Evolutionary conservation across 768 basidiomycete species (phyloP), one percentile per base, ranked within the genome.

Genomic region (Hebeloma cylindrosporum): DNA sequence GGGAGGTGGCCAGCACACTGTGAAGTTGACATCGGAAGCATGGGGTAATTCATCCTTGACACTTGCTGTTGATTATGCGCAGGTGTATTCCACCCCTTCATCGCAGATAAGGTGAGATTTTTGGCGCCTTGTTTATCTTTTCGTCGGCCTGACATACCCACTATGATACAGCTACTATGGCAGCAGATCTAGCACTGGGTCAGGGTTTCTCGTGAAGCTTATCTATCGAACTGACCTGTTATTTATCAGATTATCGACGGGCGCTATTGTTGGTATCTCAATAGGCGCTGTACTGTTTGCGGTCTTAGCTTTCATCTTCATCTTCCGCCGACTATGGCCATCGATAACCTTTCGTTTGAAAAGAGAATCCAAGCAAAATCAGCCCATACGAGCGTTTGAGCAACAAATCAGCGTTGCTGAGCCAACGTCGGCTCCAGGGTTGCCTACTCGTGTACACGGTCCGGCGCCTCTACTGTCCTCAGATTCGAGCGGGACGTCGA

Each of bases 51-150:
- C 54, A 10, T 43, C 40, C 4, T 32, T 49, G 31, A 43, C 26
- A 2, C 36, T 68, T 22, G 60, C 60, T 5, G 54, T 68, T 34
- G 65, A 68, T 38, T 68, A 59, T 34, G 63, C 64, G 2, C 49
- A 65, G 23, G 50, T 66, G 3, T 66, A 52, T 37, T 60, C 63
- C 1, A 51, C 59, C 2, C 35, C 52, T 3, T 60, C 65, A 7
- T 32, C 61, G 31, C 44, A 57, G 30, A 22, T 9, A n/a, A 43
- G 52, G 58, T 42, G 32, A 37, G 16, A 39, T 17, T 14, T 21
- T 13, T 47, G 21, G 45, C 31, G 8, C 20, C 27, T 16, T 47
- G n/a, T 14, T 16, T 20, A 20, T 38, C 10, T 23, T n/a, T n/a
- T n/a, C n/a, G n/a, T n/a, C n/a, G n/a, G n/a, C n/a, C n/a, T n/a